Base-by-base conservation (phyloP, 306 rosid species). In the Dicorynia guianensis region DNA sequence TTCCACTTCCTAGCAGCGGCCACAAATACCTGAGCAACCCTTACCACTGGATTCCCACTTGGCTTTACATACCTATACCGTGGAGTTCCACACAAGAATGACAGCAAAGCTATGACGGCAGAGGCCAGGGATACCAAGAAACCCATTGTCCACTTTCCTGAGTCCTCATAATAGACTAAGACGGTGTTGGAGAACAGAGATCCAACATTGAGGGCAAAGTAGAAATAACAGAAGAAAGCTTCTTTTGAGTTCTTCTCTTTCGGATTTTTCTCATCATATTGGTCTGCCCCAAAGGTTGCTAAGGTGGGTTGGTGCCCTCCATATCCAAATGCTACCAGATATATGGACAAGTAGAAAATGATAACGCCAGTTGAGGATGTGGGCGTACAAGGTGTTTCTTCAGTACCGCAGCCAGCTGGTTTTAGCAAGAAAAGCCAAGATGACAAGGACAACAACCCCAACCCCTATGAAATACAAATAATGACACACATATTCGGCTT, bases 281-380 rank as follows among this genome's bases (percentile, higher is more conserved):
- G 93, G 81, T 89, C 93, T 3, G 93, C 86, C 4, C 93, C 93
- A 61, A 89, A 84, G 6, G 93, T 89, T 65, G 93, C 91, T 1
- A 89, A 52, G 13, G 93, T 86, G 19, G 93, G 93, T 52, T 89
- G 93, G 78, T 89, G 91, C 3, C 93, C 93, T 40, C 93, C 93
- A 61, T 89, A 89, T 53, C 93, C 93, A 38, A 89, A 89, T 7
- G 93, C 93, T 0, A 86, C 88, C 6, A 89, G 74, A 39, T 86
- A 89, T 72, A 89, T 82, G 2, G 93, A 89, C 55, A 86, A 17
- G 85, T 89, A 89, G 78, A 89, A 89, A 25, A 84, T 63, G 60
- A 14, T 25, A 4, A 77, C 64, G 19, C 91, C 93, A 25, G 55
- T 2, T 11, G 85, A 25, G 15, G 88, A 77, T 58, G 85, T 20